Base-by-base conservation (phyloP, 1,284 basidiomycete species). In the Melampsora larici-populina region DNA sequence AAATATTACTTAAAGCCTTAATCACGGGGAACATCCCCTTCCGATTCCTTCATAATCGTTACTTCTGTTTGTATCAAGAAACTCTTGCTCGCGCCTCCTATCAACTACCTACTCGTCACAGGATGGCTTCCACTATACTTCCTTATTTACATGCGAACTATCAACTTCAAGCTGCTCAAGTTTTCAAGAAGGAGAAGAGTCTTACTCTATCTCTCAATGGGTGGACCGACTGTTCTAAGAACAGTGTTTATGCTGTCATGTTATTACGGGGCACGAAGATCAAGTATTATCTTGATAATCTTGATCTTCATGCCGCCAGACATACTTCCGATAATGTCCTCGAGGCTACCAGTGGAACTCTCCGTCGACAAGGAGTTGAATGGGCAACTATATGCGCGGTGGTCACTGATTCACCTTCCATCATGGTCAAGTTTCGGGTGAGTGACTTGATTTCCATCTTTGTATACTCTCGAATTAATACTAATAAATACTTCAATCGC, bases 301-400 rank as follows among this genome's bases (percentile, higher is more conserved):
- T 49, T 49, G 48, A 49, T 49, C 48, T 49, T 49, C 48, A 49
- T 49, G 48, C 11, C 11, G 21, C 48, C 11, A 11, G 21, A 11
- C 48, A 49, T 49, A 49, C 48, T 11, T 49, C 48, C 48, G 21
- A 11, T 11, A 21, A 11, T 49, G 48, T 49, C 21, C 48, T 49
- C 21, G 48, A 49, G 21, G 11, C 48, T 21, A 49, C 48, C 21
- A 11, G 11, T 70, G 58, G 63, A 29, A 74, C 46, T 36, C 67
- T 29, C 36, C 46, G 13, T 49, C 60, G 65, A 71, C 64, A 68
- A 24, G 48, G 48, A 49, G 11, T 49, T 49, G 11, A 49, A 49
- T 49, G 48, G 48, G 48, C 11, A 21, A 49, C 48, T 11, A 21
- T 49, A 21, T 49, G 21, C 21, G 48, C 48, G 21, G 48, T 49